Evolutionary conservation across 192 early-diverging fungal genomes (phyloP).

Genomic region (Gonapodya prolifera): DNA sequence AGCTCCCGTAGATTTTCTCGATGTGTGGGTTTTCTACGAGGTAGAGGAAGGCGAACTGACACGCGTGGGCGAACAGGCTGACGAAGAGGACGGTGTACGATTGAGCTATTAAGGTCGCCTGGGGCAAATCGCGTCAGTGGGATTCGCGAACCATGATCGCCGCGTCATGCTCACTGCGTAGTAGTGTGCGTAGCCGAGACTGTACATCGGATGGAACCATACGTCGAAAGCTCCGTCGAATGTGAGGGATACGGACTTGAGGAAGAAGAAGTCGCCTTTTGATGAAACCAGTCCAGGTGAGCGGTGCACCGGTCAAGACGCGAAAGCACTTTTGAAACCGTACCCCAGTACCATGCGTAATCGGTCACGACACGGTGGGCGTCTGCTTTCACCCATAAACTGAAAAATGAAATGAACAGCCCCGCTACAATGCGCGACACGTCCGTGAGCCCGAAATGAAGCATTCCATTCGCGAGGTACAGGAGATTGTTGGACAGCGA

Average conservation of each 20-base stretch:
- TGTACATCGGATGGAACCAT: constrained; percentile 99
- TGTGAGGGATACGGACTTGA: constrained; percentile 68
- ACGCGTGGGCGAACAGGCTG: constrained; percentile 72
- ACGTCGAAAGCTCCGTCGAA: constrained; percentile 93
- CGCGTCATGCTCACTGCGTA: no score
- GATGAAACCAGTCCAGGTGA: constrained; percentile 78
- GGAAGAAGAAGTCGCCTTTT: constrained; percentile 98
- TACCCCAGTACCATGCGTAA: constrained; percentile 71
- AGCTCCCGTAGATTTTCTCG: constrained; percentile 45
- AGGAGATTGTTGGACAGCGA: no score
- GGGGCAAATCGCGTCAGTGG: no score
- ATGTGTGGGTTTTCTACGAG: constrained; percentile 87
- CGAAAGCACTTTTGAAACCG: no score
- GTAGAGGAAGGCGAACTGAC: constrained; percentile 79
- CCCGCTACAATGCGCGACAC: constrained; percentile 67
- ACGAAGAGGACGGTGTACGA: constrained; percentile 84
- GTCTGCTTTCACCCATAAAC: constrained; percentile 93
- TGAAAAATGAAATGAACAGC: constrained; percentile 68
- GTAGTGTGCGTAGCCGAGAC: constrained; percentile 91
- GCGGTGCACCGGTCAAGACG: no score
- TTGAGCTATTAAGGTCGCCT: constrained; percentile 83
- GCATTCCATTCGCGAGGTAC: no score
- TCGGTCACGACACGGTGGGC: constrained; percentile 92
- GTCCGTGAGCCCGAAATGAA: constrained; percentile 40
- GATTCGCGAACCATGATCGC: no score